These are phyloP conservation scores for Lumnitzera littorea DNA, from an alignment of 345 rosid genomes.

Conservation along the genomic window DNA sequence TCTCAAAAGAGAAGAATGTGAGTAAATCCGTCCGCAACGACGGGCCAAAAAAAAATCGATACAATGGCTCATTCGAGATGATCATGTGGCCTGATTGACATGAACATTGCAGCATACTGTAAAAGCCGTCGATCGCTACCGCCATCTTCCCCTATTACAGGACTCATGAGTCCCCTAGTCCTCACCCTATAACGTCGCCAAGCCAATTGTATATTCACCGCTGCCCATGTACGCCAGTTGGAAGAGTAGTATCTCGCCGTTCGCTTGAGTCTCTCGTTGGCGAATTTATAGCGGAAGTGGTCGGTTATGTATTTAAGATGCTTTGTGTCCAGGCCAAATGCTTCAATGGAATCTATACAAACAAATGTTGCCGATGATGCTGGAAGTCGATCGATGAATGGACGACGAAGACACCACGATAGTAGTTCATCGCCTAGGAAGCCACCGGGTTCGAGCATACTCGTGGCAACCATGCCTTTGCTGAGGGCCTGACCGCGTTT, in stretches of 20 bases:
- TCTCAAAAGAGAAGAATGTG: too few species aligned
- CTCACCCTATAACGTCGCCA: conserved; percentile 68
- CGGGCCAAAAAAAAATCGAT: too few species aligned
- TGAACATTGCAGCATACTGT: conserved; percentile 74
- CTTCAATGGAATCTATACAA: conserved; percentile 54
- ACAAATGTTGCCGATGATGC: conserved; percentile 81
- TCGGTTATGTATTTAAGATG: conserved; percentile 74
- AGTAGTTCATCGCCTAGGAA: conserved; percentile 85
- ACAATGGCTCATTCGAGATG: conserved; percentile 46
- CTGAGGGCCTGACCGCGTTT: conserved; percentile 62
- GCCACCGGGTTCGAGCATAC: conserved; percentile 66
- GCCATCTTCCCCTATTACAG: conserved; percentile 21
- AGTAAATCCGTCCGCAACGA: too few species aligned
- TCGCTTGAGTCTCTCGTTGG: conserved; percentile 65
- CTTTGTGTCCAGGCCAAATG: conserved; percentile 50
- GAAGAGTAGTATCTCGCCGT: conserved; percentile 86
- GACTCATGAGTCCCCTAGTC: conserved; percentile 40
- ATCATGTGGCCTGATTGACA: conserved; percentile 80
- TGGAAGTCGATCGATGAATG: conserved; percentile 76
- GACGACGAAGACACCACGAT: conserved; percentile 94
- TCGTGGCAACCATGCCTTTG: conserved; percentile 65
- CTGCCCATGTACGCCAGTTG: conserved; percentile 94
- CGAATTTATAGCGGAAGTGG: conserved; percentile 76
- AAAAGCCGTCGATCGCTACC: conserved; percentile 42
- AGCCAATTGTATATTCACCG: conserved; percentile 70